Base-by-base conservation (phyloP, 129 eudicot species). In the Helichrysum umbraculigerum region DNA sequence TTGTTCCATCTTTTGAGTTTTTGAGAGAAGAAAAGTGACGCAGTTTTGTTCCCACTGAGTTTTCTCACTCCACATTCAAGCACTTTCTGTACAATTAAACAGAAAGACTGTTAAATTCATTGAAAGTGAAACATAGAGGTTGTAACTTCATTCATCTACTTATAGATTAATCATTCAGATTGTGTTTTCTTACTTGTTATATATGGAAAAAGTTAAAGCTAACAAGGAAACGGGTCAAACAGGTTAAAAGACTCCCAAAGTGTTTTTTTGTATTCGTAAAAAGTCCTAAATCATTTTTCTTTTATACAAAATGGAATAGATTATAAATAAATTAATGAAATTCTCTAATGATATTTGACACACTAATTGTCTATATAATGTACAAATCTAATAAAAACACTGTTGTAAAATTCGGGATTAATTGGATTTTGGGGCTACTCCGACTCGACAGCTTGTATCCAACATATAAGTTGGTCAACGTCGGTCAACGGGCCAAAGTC, bases 41-140 rank as follows among this genome's bases (percentile, higher is more conserved):
- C 91, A 5, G 96, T 92, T 82, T 83, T 83, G 78, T 79, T 61
- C 34, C 91, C 91, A 51, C 75, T 85, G 7, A 70, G 73, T 72
- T 76, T 94, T 67, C 81, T 87, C 61, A 82, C 87, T 76, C 98
- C 98, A 61, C 93, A 87, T 74, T 94, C 98, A 78, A 94, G 66
- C 73, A 89, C 86, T 89, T 89, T 88, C 98, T 93, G 96, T 76
- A 74, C 47, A 74, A 77, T 67, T 58, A 78, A 71, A 81, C 78
- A 42, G 17, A 39, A 74, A 16, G 65, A 21, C 32, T 19, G 30
- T 78, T 74, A 78, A 58, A n/a, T 47, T 12, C 32, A 22, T 22
- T 57, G 5, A 57, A 57, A 57, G 22, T 5, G 15, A 9, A 57
- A 57, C 28, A 16, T 57, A 57, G 62, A 57, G 29, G 28, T 21